Conservation (phyloP, 2,329 filamentous ascomycete species). For the Aspergillus latus region DNA sequence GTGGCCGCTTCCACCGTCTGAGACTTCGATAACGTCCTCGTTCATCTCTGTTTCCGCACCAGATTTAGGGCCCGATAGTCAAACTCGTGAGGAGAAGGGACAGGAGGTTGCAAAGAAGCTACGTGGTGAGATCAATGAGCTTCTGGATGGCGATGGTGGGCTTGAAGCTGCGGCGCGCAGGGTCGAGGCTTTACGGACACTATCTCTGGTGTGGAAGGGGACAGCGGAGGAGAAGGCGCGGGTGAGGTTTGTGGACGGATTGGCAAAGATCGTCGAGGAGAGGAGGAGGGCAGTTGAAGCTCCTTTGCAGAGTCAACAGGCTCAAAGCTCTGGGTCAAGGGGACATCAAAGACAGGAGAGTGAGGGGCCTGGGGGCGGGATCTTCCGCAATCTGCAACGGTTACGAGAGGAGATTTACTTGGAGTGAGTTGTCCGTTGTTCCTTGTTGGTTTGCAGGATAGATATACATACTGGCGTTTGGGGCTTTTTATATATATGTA, state of each 20-base stretch:
- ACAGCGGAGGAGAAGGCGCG: conserved; percentile 91
- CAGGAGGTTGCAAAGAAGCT: conserved; percentile 70
- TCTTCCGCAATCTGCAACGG: conserved; percentile 54
- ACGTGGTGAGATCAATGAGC: conserved; percentile 66
- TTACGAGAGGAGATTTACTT: conserved; percentile 56
- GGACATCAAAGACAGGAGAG: conserved; percentile 29
- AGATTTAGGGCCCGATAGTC: conserved; percentile 63
- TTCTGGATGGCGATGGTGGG: conserved; percentile 69
- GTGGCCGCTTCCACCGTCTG: conserved; percentile 86
- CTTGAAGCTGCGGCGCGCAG: conserved; percentile 67
- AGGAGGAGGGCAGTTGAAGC: conserved; percentile 50
- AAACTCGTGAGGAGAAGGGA: conserved; percentile 80
- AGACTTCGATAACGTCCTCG: conserved; percentile 77
- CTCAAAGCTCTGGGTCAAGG: conserved; percentile 5
- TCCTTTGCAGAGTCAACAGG: conserved; percentile 29
- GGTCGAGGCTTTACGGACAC: conserved; percentile 73
- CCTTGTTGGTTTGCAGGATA: background rate
- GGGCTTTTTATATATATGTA: background rate
- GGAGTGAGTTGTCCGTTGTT: conserved; percentile 43
- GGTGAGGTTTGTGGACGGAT: conserved; percentile 73
- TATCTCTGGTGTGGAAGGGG: conserved; percentile 87
- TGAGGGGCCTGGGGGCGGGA: conserved; percentile 48
- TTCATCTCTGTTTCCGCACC: conserved; percentile 90
- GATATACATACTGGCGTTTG: background rate
- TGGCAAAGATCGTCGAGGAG: conserved; percentile 83